Base-by-base conservation (phyloP, 2,329 filamentous ascomycete genomes). In the Epichloe hybrida region DNA sequence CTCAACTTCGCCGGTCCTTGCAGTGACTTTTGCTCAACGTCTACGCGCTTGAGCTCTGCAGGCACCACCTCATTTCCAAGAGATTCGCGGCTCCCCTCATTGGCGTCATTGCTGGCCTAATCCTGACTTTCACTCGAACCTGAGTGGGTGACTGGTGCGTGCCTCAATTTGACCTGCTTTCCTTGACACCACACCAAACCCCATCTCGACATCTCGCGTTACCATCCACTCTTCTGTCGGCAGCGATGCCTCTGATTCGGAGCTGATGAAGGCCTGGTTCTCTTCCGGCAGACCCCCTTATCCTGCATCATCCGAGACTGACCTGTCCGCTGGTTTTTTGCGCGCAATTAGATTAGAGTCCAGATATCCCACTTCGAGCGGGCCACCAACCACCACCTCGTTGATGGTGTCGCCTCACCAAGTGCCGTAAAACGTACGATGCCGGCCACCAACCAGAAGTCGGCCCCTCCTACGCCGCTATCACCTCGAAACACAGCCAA, bases 401-500 rank as follows among this genome's bases (percentile, higher is more conserved):
- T 66, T 64, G 60, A 71, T 70, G 69, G 64, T 62, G 61, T 65
- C 67, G 59, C 58, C 59, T 62, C 57, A 57, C 54, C 53, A 58
- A 55, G 55, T 58, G 55, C 59, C 60, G 62, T 64, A 66, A 56
- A 51, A 67, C 59, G 53, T 61, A 67, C 64, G 64, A 72, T 72
- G 76, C 75, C 75, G 67, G 68, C 73, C 65, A 75, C 74, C 64
- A 71, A 72, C 63, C 72, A 72, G 61, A 73, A 71, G 63, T 65
- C 72, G 64, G 71, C 72, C 59, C 60, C 66, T 51, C 71, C 71
- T 61, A 63, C 69, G 56, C 72, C 77, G 59, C 64, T 72, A 56
- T 78, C 77, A 53, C 73, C 78, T 49, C 71, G 70, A 53, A 68
- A 69, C 47, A 79, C 75, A 17, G 73, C 80, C 31, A 83, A 81